Evolutionary conservation across 768 basidiomycete genomes (phyloP).

Genomic region (Podaxis sp.): DNA sequence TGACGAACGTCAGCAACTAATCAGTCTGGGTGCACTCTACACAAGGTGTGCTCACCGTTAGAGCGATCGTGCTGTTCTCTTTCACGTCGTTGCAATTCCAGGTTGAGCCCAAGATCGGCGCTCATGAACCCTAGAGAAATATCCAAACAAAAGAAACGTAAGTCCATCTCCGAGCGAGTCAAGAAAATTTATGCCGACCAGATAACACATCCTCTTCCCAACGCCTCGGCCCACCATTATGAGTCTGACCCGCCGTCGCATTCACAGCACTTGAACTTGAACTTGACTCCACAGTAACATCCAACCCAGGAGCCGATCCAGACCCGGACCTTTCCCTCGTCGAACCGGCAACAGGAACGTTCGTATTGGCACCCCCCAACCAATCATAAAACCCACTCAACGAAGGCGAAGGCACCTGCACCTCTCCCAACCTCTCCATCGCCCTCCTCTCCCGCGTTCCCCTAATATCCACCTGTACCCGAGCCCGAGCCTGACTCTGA

Average conservation of each 20-base stretch:
- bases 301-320: neutral
- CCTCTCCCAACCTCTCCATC: neutral
- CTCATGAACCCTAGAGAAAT: neutral
- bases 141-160: neutral
- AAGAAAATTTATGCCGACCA: neutral
- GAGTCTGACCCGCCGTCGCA: neutral
- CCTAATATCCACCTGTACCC: neutral
- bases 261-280: neutral
- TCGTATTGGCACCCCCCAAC: conserved; percentile 1
- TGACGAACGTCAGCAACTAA: neutral
- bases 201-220: conserved; percentile 9
- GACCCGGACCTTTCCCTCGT: neutral
- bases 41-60: neutral
- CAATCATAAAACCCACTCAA: conserved; percentile 11
- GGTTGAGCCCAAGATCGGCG: neutral
- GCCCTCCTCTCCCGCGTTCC: neutral
- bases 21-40: neutral
- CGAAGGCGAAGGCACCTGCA: conserved; percentile 8
- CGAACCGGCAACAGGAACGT: neutral
- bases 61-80: neutral
- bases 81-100: neutral
- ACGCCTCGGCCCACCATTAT: neutral
- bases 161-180: neutral
- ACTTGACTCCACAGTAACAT: neutral
- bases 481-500: neutral